These are phyloP conservation scores for Erodium maritimum DNA, from an alignment of 345 rosid species.

Conservation along the genomic window DNA sequence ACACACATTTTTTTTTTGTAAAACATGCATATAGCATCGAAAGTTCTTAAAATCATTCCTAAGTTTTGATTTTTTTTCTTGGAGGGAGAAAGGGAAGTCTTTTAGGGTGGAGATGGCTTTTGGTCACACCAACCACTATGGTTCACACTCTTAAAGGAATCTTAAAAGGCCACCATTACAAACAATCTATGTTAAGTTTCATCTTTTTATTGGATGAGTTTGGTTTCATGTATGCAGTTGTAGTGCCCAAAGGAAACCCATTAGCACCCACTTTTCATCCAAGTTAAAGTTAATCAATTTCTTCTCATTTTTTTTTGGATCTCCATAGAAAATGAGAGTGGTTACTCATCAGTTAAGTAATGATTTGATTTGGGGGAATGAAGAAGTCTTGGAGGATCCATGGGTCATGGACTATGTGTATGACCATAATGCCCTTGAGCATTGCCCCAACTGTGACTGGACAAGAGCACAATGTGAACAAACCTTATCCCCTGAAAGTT, in stretches of 20 bases:
- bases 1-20: too few species aligned
- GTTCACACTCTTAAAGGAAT: neutral
- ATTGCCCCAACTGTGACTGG: constrained; percentile 19
- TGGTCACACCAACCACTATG: neutral
- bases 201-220: too few species aligned
- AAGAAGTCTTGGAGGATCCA: too few species aligned
- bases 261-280: neutral
- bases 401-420: neutral
- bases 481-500: constrained; percentile 33
- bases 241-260: neutral
- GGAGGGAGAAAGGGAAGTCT: too few species aligned
- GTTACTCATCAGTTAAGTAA: too few species aligned
- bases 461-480: constrained; percentile 17
- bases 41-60: too few species aligned
- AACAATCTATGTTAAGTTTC: neutral
- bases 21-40: too few species aligned
- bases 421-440: constrained; percentile 17
- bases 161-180: neutral
- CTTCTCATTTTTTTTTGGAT: neutral
- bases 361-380: too few species aligned
- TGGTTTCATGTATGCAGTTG: neutral
- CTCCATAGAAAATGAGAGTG: too few species aligned
- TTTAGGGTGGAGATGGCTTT: neutral
- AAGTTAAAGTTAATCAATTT: neutral
- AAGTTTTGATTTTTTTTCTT: too few species aligned